Evolutionary conservation across 345 rosid genomes (phyloP), one percentile per base, ranked within the genome.

Genomic region (Raphanus raphanistrum): DNA sequence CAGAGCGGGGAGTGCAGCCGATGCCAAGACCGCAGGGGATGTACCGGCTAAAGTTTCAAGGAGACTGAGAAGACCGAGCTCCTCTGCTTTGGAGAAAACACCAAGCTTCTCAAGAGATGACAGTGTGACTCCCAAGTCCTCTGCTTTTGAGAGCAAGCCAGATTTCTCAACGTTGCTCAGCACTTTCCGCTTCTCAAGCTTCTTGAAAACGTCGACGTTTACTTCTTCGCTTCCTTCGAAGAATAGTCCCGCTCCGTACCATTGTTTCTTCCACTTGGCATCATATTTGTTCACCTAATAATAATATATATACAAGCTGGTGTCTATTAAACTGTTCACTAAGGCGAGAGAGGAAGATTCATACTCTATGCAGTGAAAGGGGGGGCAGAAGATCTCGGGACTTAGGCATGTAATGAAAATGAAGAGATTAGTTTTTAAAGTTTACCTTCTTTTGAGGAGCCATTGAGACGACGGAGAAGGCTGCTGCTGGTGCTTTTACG

Each of bases 181-280:
- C 6, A 94, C 97, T 81, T 92, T 92, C 38, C 89, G 71, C 80
- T 92, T 82, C 87, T 94, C 98, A 1, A 94, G 86, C 77, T 90
- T 89, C 92, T 90, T 94, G 87, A 94, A 92, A 66, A 94, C 95
- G 78, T 94, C 98, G 7, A 94, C 84, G 43, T 92, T 91, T 57
- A 92, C 72, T 48, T 89, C 90, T 70, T 94, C 99, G 66, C 92
- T 88, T 29, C 97, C 92, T 74, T 94, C 98, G 77, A 67, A 84
- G 89, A 92, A 94, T 8, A 94, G 76, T 60, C 97, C 98, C 0
- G 98, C 90, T 9, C 98, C 99, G 73, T 81, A 94, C 98, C 99
- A 94, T 43, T 88, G 82, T 78, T 94, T 94, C 81, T 87, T 70
- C 99, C 99, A 92, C 62, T 17, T 71, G 0, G 59, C 68, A 66